Conservation (phyloP, 1,284 basidiomycete genomes). For the Vanrija pseudolonga region DNA sequence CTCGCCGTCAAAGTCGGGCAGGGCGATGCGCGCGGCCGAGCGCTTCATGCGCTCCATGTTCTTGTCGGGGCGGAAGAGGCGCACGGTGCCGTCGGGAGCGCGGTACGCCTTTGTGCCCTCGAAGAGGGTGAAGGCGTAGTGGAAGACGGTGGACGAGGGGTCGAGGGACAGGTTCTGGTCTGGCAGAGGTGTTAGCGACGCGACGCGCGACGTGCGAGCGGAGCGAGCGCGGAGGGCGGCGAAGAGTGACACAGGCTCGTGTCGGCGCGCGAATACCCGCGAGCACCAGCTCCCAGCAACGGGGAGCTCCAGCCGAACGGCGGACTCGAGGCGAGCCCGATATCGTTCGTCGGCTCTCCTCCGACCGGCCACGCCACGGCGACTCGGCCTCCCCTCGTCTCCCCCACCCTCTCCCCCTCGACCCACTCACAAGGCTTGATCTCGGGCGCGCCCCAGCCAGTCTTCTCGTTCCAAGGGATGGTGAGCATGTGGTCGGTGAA, state of each 20-base stretch:
- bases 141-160: constrained; percentile 83
- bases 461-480: constrained; percentile 67
- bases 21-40: constrained; percentile 48
- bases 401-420: not conserved
- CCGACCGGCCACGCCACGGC: too few relatives aligned
- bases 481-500: constrained; percentile 90
- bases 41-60: constrained; percentile 75
- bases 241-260: not conserved
- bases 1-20: constrained; percentile 70
- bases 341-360: too few relatives aligned
- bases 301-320: too few relatives aligned
- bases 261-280: too few relatives aligned
- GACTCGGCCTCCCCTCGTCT: not conserved
- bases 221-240: not conserved
- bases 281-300: not conserved
- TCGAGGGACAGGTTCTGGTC: constrained; percentile 72
- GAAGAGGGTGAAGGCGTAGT: constrained; percentile 79
- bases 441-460: constrained; percentile 77
- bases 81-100: constrained; percentile 69
- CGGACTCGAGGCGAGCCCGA: too few relatives aligned
- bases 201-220: not conserved
- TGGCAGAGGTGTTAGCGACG: constrained; percentile 33
- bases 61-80: constrained; percentile 94
- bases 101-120: constrained; percentile 97
- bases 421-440: constrained; percentile 72